These are phyloP conservation scores for Yarrowia sp. DNA, from an alignment of 805 yeast genomes.

Conservation along the genomic window DNA sequence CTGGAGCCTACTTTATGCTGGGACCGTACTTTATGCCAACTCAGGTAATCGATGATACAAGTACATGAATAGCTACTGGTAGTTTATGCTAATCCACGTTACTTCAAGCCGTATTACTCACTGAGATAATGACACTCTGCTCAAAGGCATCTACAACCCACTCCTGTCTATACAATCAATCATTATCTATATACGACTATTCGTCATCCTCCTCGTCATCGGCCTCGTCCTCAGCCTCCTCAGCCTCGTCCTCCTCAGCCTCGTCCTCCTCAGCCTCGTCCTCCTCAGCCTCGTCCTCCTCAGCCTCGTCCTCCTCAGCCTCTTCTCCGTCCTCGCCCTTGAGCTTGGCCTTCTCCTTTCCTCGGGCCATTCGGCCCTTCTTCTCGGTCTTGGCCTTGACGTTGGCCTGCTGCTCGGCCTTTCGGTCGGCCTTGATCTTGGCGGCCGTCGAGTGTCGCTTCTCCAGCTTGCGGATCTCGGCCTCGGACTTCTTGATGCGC, in stretches of 20 bases:
- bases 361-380: slow-evolving; percentile 64
- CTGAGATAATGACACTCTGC: too few relatives aligned
- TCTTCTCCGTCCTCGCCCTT: slow-evolving; percentile 35
- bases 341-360: slow-evolving; percentile 41
- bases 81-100: too few relatives aligned
- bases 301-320: slow-evolving; percentile 28
- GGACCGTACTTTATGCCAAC: too few relatives aligned
- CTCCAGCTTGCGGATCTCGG: slow-evolving; percentile 62
- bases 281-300: slow-evolving; percentile 31
- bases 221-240: slow-evolving; percentile 30
- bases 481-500: slow-evolving; percentile 57
- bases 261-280: slow-evolving; percentile 30
- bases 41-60: too few relatives aligned
- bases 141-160: background rate
- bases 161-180: background rate
- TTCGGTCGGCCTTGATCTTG: slow-evolving; percentile 65
- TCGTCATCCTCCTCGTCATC: slow-evolving; percentile 30
- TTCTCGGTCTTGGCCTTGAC: slow-evolving; percentile 68
- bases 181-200: slow-evolving; percentile 18
- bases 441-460: slow-evolving; percentile 61
- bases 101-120: too few relatives aligned
- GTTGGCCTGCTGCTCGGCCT: slow-evolving; percentile 74
- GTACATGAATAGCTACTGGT: too few relatives aligned
- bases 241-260: slow-evolving; percentile 29
- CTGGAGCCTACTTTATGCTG: too few relatives aligned